phyloP scores from a whole-genome alignment of 371 early-diverging fungal species.

The Syncephalastrum contaminatum region DNA sequence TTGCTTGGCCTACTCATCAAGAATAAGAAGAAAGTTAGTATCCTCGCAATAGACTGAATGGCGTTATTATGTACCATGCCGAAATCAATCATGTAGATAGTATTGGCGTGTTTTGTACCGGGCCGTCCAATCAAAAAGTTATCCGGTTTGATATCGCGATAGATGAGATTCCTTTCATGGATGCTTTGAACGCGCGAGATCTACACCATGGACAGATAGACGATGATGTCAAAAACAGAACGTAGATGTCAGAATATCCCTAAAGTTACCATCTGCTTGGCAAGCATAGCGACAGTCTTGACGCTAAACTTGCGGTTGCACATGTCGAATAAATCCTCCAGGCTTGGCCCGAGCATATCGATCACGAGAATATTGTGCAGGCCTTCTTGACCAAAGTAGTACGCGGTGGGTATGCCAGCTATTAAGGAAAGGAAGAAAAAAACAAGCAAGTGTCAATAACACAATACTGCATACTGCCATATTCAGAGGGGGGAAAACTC shows the following conservation, averaged over 20 bases:
- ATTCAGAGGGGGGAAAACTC: neutral
- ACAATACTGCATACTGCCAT: neutral
- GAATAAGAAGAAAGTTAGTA: too few relatives aligned
- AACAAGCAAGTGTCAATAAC: slow-evolving; percentile 37
- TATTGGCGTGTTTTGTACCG: slow-evolving; percentile 45
- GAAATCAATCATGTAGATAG: slow-evolving; percentile 80
- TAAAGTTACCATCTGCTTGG: slow-evolving; percentile 83
- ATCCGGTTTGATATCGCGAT: slow-evolving; percentile 99
- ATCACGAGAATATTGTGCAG: slow-evolving; percentile 93
- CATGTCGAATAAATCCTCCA: slow-evolving; percentile 95
- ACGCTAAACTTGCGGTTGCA: slow-evolving; percentile 86
- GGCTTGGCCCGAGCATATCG: slow-evolving; percentile 91
- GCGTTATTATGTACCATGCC: slow-evolving; percentile 62
- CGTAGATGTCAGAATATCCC: neutral
- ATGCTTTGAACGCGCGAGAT: slow-evolving; percentile 87
- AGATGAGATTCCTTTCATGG: slow-evolving; percentile 93
- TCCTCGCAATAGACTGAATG: too few relatives aligned
- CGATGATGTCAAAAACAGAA: neutral
- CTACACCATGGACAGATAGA: slow-evolving; percentile 26
- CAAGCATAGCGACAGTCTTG: slow-evolving; percentile 94
- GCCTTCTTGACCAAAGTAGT: slow-evolving; percentile 94
- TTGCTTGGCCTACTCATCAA: slow-evolving; percentile 55
- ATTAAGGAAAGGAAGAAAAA: slow-evolving; percentile 14
- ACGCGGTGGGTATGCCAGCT: slow-evolving; percentile 83
- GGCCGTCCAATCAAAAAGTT: slow-evolving; percentile 91